Conservation (phyloP, 192 early-diverging fungal genomes). For the Lobosporangium transversale region DNA sequence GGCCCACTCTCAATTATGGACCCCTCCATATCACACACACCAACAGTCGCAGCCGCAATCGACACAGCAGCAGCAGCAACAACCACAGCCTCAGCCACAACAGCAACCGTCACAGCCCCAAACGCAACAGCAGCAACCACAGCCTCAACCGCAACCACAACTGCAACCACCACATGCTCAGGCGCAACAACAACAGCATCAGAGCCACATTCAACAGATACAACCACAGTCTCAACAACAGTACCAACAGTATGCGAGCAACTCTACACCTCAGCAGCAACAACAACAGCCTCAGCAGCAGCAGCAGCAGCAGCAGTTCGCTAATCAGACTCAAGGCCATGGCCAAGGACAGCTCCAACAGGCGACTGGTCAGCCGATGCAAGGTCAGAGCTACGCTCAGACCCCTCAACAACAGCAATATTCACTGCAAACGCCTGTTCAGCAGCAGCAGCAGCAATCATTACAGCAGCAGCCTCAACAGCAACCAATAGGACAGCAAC, state of each 20-base stretch:
- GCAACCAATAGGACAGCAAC: neutral
- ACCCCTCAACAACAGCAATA: slow-evolving; percentile 8
- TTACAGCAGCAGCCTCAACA: neutral
- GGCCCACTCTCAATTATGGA: slow-evolving; percentile 11
- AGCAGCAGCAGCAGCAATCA: slow-evolving; percentile 13
- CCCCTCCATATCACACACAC: slow-evolving; percentile 8
- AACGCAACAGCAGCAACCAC: no score
- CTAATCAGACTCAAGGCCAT: neutral
- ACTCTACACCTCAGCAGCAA: slow-evolving; percentile 4
- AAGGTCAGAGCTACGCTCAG: neutral
- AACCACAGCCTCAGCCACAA: slow-evolving; percentile 14
- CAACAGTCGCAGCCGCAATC: neutral
- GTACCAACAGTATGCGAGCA: slow-evolving; percentile 5
- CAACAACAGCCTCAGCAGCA: slow-evolving; percentile 10
- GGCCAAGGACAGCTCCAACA: neutral
- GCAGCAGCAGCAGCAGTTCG: neutral
- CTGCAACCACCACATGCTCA: neutral
- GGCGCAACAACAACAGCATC: neutral
- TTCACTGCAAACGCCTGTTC: no score
- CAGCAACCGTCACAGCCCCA: slow-evolving; percentile 10
- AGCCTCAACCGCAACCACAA: slow-evolving; percentile 14
- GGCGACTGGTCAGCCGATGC: neutral
- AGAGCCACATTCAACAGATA: slow-evolving; percentile 6
- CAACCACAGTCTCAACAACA: slow-evolving; percentile 10
- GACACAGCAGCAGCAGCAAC: neutral